These are phyloP conservation scores for Carex arenaria DNA, from an alignment of 202 grass and related monocot genomes.

Conservation along the genomic window DNA sequence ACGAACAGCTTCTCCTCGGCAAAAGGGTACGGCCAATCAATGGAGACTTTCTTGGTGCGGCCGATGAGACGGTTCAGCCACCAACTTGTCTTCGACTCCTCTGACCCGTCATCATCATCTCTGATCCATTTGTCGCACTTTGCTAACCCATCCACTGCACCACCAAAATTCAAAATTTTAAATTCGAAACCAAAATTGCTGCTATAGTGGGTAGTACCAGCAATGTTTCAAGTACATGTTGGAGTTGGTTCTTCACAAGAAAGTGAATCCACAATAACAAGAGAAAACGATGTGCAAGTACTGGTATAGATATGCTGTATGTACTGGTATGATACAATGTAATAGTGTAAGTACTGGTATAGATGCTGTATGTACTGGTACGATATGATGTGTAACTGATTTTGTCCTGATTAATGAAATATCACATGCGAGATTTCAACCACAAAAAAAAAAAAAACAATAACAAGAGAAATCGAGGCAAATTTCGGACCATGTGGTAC, in stretches of 20 bases:
- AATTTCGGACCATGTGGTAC: neutral
- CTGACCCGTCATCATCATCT: constrained; percentile 21
- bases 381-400: too few relatives aligned
- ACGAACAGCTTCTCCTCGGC: constrained; percentile 69
- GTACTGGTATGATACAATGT: too few relatives aligned
- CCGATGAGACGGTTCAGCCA: constrained; percentile 41
- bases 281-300: neutral
- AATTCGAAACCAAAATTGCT: neutral
- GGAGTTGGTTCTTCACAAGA: neutral
- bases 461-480: neutral
- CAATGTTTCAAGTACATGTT: neutral
- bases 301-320: too few relatives aligned
- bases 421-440: too few relatives aligned
- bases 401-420: too few relatives aligned
- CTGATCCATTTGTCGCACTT: constrained; percentile 74
- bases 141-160: constrained; percentile 56
- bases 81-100: constrained; percentile 49
- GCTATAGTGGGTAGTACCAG: neutral
- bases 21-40: constrained; percentile 87
- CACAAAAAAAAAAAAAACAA: neutral
- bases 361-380: too few relatives aligned
- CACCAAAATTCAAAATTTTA: constrained; percentile 32
- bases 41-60: constrained; percentile 39
- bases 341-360: too few relatives aligned
- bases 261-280: neutral